A percentile compares a stretch with the other conserved stretches of the same genome.
These are phyloP conservation scores for Westerdykella aurantiaca DNA, from an alignment of 2,329 filamentous ascomycete genomes.

Conservation along the genomic window DNA sequence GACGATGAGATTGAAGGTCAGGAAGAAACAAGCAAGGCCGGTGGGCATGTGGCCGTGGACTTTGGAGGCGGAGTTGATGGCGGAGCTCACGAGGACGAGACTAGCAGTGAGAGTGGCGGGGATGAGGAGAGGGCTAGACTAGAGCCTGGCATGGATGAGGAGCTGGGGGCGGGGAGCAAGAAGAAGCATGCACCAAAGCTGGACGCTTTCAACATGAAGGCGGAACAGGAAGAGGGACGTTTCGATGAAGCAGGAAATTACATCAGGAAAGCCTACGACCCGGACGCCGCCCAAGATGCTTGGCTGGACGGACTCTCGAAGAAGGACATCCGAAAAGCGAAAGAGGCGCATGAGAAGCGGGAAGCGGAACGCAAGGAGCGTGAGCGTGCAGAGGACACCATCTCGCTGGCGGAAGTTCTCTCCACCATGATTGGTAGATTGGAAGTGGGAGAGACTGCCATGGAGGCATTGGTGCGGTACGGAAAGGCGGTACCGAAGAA, in stretches of 20 bases:
- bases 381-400: conserved; percentile 66
- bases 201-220: conserved; percentile 90
- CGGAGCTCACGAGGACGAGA: conserved; percentile 58
- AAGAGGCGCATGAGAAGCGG: conserved; percentile 78
- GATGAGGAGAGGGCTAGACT: conserved; percentile 63
- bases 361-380: conserved; percentile 69
- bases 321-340: conserved; percentile 85
- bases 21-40: conserved; percentile 65
- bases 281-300: conserved; percentile 81
- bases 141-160: conserved; percentile 68
- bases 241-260: conserved; percentile 92
- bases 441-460: conserved; percentile 73
- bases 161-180: conserved; percentile 82
- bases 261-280: conserved; percentile 80
- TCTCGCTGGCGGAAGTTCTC: conserved; percentile 69
- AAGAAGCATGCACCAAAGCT: conserved; percentile 91
- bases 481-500: conserved; percentile 55
- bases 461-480: conserved; percentile 81
- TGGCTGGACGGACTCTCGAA: conserved; percentile 93
- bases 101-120: conserved; percentile 51
- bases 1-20: conserved; percentile 71
- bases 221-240: conserved; percentile 83
- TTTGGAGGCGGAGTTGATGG: conserved; percentile 43
- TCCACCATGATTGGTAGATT: conserved; percentile 65
- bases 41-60: conserved; percentile 59